Percentiles rank a stretch among this genome's conserved stretches.
phyloP scores from a whole-genome alignment of 202 grass and related monocot genomes.

The Brachypodium distachyon region DNA sequence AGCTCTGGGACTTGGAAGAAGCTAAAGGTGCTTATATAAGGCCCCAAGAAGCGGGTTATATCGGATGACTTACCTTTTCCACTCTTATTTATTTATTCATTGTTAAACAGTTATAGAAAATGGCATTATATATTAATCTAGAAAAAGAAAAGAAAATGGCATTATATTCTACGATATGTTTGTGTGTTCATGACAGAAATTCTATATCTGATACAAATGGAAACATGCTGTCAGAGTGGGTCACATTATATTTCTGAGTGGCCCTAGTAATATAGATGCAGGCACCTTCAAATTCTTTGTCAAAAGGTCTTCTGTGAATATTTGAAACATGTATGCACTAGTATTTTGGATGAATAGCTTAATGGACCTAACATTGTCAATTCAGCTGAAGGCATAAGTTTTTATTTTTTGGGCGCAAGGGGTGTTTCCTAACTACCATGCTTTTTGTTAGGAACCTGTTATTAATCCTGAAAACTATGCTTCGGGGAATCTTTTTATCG shows the following conservation, averaged over 20 bases:
- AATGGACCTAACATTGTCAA: neutral
- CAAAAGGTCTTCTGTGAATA: neutral
- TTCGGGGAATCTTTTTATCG: neutral
- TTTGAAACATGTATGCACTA: neutral
- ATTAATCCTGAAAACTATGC: neutral
- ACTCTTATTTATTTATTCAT: neutral
- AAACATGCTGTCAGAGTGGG: neutral
- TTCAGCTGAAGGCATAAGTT: neutral
- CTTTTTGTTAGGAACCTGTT: neutral
- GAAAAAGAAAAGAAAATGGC: no score
- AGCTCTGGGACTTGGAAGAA: constrained; percentile 97
- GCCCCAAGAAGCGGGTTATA: neutral
- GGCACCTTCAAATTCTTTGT: neutral
- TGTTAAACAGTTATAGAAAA: neutral
- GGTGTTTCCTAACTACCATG: neutral
- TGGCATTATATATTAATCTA: no score
- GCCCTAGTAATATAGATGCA: neutral
- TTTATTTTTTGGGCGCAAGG: neutral
- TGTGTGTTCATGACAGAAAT: neutral
- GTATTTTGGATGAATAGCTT: neutral
- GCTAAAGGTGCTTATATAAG: constrained; percentile 52
- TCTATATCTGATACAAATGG: neutral
- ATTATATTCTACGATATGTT: neutral
- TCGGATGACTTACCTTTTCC: neutral
- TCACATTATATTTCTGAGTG: neutral